Evolutionary conservation across 2,329 filamentous ascomycete genomes (phyloP), one percentile per base, ranked within the genome.

Genomic region (Hymenoscyphus linearis): DNA sequence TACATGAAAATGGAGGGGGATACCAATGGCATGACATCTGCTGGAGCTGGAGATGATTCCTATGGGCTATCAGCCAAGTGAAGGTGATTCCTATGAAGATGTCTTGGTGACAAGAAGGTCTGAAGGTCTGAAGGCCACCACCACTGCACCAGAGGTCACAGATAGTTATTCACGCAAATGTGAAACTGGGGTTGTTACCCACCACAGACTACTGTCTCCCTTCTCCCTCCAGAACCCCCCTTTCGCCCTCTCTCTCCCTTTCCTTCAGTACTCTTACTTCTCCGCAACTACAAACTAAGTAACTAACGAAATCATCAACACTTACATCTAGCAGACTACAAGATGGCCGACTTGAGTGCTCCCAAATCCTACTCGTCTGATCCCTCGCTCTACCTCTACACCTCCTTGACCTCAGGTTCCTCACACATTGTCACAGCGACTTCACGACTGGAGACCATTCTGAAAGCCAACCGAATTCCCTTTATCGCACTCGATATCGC

Each of bases 341-440:
- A 67, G 57, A 74, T 74, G 72, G 67, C 69, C 16, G 68, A 71
- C 50, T 66, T 71, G 58, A 66, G 71, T 58, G 60, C 70, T 12
- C 55, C 68, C 4, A 68, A 68, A 63, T 67, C 69, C 16, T 74
- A 74, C 62, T 72, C 70, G 7, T 81, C 79, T 67, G 88, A 91
- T 74, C 84, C 88, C 55, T 81, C 87, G 31, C 86, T 99, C 65
- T 99, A 95, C 79, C 89, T 99, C 70, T 97, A 96, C 79, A 98
- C 95, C 63, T 98, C 93, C 58, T 83, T 99, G 60, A 98, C 95
- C 22, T 91, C 95, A 62, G 95, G 95, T 66, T 96, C 92, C 47
- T 96, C 92, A 26, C 92, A 97, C 75, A 96, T 98, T 74, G 87
- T 98, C 72, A 98, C 95, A 47, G 95, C 93, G 27, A 98, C 95